Evolutionary conservation across 2,329 filamentous ascomycete genomes (phyloP).

Genomic region (Fusarium subtropicale): DNA sequence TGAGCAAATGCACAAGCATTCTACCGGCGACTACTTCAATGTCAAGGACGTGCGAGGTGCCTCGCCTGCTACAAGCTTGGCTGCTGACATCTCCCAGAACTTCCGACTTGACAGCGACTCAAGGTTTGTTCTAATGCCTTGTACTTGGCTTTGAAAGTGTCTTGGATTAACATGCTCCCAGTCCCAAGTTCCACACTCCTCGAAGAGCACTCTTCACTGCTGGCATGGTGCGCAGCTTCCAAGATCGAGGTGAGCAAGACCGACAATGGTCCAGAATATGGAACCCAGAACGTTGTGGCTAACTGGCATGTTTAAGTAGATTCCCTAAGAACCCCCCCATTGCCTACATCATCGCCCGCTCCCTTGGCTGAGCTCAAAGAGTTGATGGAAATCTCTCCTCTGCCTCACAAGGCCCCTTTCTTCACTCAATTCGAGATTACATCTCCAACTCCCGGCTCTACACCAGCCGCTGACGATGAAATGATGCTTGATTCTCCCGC

Average conservation of each 20-base stretch:
- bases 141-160: constrained; percentile 7
- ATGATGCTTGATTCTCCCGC: constrained; percentile 70
- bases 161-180: constrained; percentile 43
- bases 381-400: constrained; percentile 91
- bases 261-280: not conserved
- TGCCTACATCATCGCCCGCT: constrained; percentile 84
- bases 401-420: constrained; percentile 86
- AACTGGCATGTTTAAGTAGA: constrained; percentile 61
- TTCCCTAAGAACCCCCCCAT: constrained; percentile 83
- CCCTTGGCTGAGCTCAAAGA: constrained; percentile 79
- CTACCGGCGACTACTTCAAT: constrained; percentile 80
- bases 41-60: constrained; percentile 82
- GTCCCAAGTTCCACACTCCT: constrained; percentile 57
- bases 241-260: constrained; percentile 51
- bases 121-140: constrained; percentile 71
- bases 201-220: constrained; percentile 57
- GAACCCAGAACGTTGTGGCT: constrained; percentile 9
- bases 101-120: constrained; percentile 87
- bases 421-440: constrained; percentile 72
- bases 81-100: constrained; percentile 95
- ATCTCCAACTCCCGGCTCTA: constrained; percentile 75
- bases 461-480: constrained; percentile 58
- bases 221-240: constrained; percentile 53
- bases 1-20: constrained; percentile 71
- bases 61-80: constrained; percentile 90